Percentiles rank a stretch among this genome's conserved stretches.
Evolutionary conservation across 371 early-diverging fungal genomes (phyloP).

Genomic region (Blastocladiella emersonii): DNA sequence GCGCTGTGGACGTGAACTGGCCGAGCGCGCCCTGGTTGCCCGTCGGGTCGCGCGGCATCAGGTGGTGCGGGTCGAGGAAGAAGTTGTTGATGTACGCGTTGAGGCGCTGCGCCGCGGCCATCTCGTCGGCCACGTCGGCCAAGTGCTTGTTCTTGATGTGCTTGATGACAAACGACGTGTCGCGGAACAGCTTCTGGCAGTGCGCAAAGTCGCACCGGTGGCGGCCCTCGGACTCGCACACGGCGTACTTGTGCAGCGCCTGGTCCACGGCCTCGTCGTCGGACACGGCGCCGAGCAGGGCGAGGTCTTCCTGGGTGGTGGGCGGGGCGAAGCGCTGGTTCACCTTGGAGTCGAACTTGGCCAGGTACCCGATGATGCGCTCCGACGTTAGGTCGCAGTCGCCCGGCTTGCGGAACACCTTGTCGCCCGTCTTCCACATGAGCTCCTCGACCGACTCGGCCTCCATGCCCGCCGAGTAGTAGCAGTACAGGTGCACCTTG

Average conservation of each 20-base stretch:
- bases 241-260: background rate
- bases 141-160: conserved; percentile 5
- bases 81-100: background rate
- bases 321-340: background rate
- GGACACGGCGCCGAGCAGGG: background rate
- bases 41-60: background rate
- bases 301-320: background rate
- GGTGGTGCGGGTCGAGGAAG: conserved; percentile 2
- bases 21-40: background rate
- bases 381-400: background rate
- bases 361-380: background rate
- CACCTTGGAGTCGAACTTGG: conserved; percentile 1
- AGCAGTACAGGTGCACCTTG: conserved; percentile 6
- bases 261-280: background rate
- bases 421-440: conserved; percentile 1
- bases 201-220: background rate
- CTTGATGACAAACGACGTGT: background rate
- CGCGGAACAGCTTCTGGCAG: conserved; percentile 2
- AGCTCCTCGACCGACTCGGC: background rate
- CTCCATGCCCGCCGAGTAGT: conserved; percentile 5
- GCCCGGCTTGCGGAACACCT: background rate
- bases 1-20: background rate
- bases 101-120: background rate
- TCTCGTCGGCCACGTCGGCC: background rate
- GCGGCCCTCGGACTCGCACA: background rate